Conservation (phyloP, 495 filamentous ascomycete species). For the Trichoderma parareesei region DNA sequence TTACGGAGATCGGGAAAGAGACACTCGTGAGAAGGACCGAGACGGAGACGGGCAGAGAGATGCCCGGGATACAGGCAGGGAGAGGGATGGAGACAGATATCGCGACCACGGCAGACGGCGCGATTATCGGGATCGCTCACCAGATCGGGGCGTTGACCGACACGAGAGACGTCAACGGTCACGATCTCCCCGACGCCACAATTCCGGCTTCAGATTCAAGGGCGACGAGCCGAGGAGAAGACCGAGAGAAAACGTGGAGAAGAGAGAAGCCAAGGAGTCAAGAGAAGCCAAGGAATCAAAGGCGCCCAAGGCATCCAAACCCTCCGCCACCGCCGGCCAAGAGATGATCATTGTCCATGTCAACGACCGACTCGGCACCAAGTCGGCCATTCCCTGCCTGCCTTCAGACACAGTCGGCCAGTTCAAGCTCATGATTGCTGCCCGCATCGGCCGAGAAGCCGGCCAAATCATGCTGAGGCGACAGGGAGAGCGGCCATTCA, state of each 20-base stretch:
- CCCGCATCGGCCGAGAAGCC: conserved; percentile 74
- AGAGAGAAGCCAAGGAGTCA: conserved; percentile 17
- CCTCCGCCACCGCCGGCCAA: conserved; percentile 39
- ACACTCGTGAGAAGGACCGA: conserved; percentile 13
- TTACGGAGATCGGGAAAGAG: conserved; percentile 12
- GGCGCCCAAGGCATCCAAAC: conserved; percentile 18
- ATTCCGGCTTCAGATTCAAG: conserved; percentile 9
- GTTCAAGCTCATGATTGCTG: conserved; percentile 87
- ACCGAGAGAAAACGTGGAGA: conserved; percentile 13
- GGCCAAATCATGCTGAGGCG: conserved; percentile 88
- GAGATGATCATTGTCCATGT: conserved; percentile 89
- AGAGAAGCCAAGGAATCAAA: conserved; percentile 11
- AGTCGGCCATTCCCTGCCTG: conserved; percentile 80
- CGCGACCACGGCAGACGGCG: conserved; percentile 17
- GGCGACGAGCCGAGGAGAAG: conserved; percentile 18
- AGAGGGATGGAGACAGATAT: conserved; percentile 21
- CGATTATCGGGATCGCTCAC: conserved; percentile 8
- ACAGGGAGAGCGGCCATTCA: conserved; percentile 86
- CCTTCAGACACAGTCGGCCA: conserved; percentile 70
- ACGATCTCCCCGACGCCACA: background rate
- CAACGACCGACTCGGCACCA: conserved; percentile 86
- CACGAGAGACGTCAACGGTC: conserved; percentile 5
- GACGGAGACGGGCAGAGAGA: conserved; percentile 12
- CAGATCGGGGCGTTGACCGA: conserved; percentile 21
- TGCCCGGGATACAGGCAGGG: conserved; percentile 17